phyloP scores from a whole-genome alignment of 495 filamentous ascomycete genomes.

The Aspergillus haitiensis region DNA sequence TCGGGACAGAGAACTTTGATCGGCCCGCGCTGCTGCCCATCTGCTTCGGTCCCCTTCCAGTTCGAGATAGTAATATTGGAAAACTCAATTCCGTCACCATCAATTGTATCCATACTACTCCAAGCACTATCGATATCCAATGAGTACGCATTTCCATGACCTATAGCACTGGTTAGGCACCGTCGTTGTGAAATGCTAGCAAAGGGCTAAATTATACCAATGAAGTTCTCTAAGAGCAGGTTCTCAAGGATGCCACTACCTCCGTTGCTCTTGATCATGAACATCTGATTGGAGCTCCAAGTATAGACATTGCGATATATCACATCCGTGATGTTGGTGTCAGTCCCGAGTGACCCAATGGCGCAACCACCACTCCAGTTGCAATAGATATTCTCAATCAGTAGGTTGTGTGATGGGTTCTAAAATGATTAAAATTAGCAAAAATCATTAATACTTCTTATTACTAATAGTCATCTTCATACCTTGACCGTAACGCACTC shows the following conservation, averaged over 20 bases:
- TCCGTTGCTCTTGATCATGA: conserved; percentile 62
- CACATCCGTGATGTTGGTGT: conserved; percentile 46
- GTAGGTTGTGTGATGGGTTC: conserved; percentile 49
- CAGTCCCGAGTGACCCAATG: conserved; percentile 48
- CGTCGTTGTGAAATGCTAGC: conserved; percentile 1
- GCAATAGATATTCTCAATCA: conserved; percentile 58
- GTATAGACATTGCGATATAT: conserved; percentile 55
- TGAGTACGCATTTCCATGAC: conserved; percentile 52
- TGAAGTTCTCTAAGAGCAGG: conserved; percentile 57
- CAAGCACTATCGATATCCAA: conserved; percentile 59
- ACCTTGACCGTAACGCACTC: conserved; percentile 57
- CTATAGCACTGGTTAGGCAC: conserved; percentile 20
- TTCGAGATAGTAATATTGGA: conserved; percentile 53
- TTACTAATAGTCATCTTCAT: not conserved
- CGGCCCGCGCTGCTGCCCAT: conserved; percentile 52
- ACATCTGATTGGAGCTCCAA: conserved; percentile 58
- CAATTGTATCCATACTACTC: conserved; percentile 37
- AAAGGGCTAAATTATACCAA: conserved; percentile 32
- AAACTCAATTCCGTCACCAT: conserved; percentile 51
- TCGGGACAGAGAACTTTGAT: conserved; percentile 50
- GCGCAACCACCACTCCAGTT: conserved; percentile 58
- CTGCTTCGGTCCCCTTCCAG: conserved; percentile 56
- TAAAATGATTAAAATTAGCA: conserved; percentile 3
- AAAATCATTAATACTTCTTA: too few species aligned
- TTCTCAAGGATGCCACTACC: conserved; percentile 49